phyloP scores from a whole-genome alignment of 805 yeast genomes.

The Wickerhamiella kazuoi region DNA sequence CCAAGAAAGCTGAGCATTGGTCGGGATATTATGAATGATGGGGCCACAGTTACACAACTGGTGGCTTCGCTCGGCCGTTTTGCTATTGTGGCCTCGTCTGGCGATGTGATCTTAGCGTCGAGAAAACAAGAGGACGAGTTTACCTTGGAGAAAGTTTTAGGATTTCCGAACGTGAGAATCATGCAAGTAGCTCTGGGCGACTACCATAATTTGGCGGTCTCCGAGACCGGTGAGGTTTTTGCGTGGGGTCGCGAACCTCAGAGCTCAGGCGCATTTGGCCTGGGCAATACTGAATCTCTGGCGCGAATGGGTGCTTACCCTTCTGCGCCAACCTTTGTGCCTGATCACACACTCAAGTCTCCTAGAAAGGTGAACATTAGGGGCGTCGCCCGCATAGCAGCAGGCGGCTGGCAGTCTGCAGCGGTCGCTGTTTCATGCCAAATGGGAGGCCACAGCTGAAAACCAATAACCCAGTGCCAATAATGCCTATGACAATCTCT shows the following conservation, averaged over 20 bases:
- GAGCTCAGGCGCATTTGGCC: slow-evolving; percentile 53
- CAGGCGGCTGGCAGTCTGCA: slow-evolving; percentile 70
- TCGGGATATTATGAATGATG: too few species aligned
- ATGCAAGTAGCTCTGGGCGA: slow-evolving; percentile 52
- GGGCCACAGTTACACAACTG: slow-evolving; percentile 24
- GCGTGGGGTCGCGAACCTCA: slow-evolving; percentile 55
- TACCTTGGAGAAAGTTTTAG: slow-evolving; percentile 18
- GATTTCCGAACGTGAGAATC: slow-evolving; percentile 31
- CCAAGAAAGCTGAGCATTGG: too few species aligned
- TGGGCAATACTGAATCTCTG: slow-evolving; percentile 25
- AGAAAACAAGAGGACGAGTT: not conserved
- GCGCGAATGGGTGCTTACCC: slow-evolving; percentile 3
- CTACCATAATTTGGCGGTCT: slow-evolving; percentile 49
- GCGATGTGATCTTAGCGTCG: not conserved
- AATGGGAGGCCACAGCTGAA: too few species aligned
- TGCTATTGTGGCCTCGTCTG: slow-evolving; percentile 31
- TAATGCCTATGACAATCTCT: too few species aligned
- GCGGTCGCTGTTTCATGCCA: too few species aligned
- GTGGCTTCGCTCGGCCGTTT: slow-evolving; percentile 38
- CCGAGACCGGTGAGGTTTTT: slow-evolving; percentile 35
- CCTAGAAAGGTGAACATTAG: slow-evolving; percentile 27
- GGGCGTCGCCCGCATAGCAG: slow-evolving; percentile 40
- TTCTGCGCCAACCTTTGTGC: not conserved
- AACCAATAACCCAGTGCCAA: too few species aligned
- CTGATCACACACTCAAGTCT: slow-evolving; percentile 16